These are phyloP conservation scores for Fusarium sp. DNA, from an alignment of 2,329 filamentous ascomycete species.

Conservation along the genomic window DNA sequence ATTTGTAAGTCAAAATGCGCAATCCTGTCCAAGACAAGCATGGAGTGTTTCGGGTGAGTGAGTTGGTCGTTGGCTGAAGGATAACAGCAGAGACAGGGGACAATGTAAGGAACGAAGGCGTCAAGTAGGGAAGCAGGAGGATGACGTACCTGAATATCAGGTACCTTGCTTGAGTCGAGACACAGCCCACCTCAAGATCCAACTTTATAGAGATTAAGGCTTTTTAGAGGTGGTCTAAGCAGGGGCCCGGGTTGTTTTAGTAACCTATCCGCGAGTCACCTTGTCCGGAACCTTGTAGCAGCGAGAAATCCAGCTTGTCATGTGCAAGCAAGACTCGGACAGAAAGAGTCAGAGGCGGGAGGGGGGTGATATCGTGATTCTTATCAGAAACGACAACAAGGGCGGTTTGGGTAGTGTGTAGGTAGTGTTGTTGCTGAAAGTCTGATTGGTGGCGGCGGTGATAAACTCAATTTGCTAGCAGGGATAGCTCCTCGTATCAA, in stretches of 20 bases:
- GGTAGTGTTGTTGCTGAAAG: background rate
- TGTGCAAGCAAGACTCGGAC: background rate
- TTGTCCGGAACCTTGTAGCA: background rate
- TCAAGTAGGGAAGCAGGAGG: conserved; percentile 5
- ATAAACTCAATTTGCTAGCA: conserved; percentile 18
- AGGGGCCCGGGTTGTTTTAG: conserved; percentile 17
- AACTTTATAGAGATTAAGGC: conserved; percentile 29
- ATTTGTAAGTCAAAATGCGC: conserved; percentile 23
- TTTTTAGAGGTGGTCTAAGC: conserved; percentile 5
- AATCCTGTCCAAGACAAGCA: conserved; percentile 20
- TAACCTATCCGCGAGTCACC: conserved; percentile 18
- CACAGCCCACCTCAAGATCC: conserved; percentile 30
- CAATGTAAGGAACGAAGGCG: conserved; percentile 23
- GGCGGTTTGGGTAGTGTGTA: background rate
- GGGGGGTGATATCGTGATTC: background rate
- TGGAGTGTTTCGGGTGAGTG: conserved; percentile 1
- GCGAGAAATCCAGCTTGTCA: background rate
- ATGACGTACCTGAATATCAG: conserved; percentile 23
- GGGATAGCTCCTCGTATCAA: conserved; percentile 11
- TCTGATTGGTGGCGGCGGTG: background rate
- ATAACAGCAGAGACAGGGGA: conserved; percentile 5
- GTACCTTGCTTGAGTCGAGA: conserved; percentile 19
- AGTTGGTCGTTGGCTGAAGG: conserved; percentile 4
- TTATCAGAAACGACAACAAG: conserved; percentile 1
- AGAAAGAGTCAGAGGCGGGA: background rate